Evolutionary conservation across 805 yeast genomes (phyloP), one percentile per base, ranked within the genome.

Genomic region (Cyberlindnera saturnus): DNA sequence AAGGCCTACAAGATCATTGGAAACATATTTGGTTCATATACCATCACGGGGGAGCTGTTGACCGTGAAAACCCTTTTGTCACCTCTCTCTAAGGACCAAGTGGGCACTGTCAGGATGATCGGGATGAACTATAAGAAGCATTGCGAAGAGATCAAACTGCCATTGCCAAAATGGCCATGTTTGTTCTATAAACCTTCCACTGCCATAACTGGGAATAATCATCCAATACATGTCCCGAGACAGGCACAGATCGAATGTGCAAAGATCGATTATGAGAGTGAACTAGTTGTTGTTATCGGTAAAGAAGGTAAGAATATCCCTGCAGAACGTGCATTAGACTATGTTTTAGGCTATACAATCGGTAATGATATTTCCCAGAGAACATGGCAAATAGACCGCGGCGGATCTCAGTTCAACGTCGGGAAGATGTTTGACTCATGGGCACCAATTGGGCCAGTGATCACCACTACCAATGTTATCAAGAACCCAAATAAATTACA

Each of bases 341-440:
- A 74, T 45, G 71, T 77, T 4, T 56, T 74, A 16, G 82, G 82
- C 8, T 77, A 73, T 56, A 54, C 77, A 3, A 69, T 70, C 17
- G 81, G 81, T 5, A 74, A 77, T 56, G 82, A 77, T 53, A 74
- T 77, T 9, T 73, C 79, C 11, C 78, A 74, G 50, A 63, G 82
- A 43, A 69, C 68, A n/a, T 75, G 81, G 81, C 81, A 77, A 53
- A 62, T 67, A 38, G 65, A 69, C 39, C 62, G 71, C 32, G 78
- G 79, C 30, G 78, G 79, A 3, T 65, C 77, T 16, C 82, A 77
- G 49, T 77, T 75, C 67, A 60, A 68, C 32, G 57, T 69, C 10
- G 76, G 78, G 10, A 77, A 77, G 59, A 69, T 70, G 70, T 75
- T 71, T 50, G 82, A 77, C 45, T 70, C 71, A 4, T 76, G 73